Evolutionary conservation across 768 basidiomycete genomes (phyloP), one percentile per base, ranked within the genome.

Genomic region (Agrocybe pediades): DNA sequence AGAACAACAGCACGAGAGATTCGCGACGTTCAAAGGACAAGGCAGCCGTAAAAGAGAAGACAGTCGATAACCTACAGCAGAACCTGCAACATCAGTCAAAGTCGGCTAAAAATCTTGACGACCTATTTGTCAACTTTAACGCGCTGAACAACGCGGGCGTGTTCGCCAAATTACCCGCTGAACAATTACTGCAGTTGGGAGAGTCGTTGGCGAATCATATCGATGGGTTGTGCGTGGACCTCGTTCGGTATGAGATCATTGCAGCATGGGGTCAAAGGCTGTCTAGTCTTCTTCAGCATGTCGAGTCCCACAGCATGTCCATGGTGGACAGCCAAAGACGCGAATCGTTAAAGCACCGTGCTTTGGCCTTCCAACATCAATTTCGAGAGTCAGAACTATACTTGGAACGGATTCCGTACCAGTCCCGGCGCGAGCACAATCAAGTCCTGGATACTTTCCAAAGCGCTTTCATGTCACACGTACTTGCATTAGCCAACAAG

Each of bases 121-220:
- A 29, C 4, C 53, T 60, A 19, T 36, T 43, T 27, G 27, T 61
- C 58, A 46, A 65, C 49, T 49, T 49, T 47, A 49, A 56, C 19
- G 53, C 46, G 6, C 58, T 61, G 40, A 62, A 39, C 55, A 30
- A 48, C 16, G 58, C 46, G 57, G 68, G 27, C 56, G 65, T 30
- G 48, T 71, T 67, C 46, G 60, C 47, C 54, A 57, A 1, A 56
- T 60, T 61, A 56, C 63, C 53, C 55, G 25, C 51, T 1, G 21
- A 42, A 11, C 62, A 68, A 41, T 30, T 61, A 9, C 19, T 66
- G 15, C 36, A 52, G 1, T 48, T 68, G 6, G 53, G 62, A 9
- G 49, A 63, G 13, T 51, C 55, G 24, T n/a, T 68, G 17, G 57
- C 64, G 2, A 50, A 61, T 2, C 50, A 53, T 2, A 52, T 60